phyloP scores from a whole-genome alignment of 2,329 filamentous ascomycete species.

The Dactylellina sp. region DNA sequence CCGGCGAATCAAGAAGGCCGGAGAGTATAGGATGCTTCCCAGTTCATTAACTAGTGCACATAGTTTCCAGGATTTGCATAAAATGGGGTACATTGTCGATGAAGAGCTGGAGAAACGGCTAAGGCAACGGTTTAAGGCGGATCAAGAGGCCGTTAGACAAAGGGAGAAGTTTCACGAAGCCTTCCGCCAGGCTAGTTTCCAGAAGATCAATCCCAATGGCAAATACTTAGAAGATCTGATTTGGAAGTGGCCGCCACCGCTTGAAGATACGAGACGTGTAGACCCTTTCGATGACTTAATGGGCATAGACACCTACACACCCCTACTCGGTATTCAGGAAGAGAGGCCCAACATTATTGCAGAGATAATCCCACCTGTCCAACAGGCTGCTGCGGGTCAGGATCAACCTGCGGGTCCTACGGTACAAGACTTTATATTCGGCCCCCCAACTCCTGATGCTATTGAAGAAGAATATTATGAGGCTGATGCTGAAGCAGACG shows the following conservation, averaged over 20 bases:
- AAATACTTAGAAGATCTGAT: conserved; percentile 17
- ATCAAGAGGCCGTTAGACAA: conserved; percentile 1
- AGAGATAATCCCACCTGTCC: neutral
- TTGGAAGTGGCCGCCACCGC: conserved; percentile 1
- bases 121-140: neutral
- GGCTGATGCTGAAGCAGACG: neutral
- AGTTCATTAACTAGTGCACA: neutral
- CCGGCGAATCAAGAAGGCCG: conserved; percentile 5
- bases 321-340: neutral
- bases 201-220: neutral
- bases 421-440: neutral
- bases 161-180: conserved; percentile 18
- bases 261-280: neutral
- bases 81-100: conserved; percentile 31
- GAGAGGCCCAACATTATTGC: neutral
- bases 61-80: neutral
- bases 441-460: neutral
- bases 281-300: conserved; percentile 1
- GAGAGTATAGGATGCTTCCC: conserved; percentile 33
- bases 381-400: too few species aligned
- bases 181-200: neutral
- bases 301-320: neutral
- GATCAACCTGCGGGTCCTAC: too few species aligned
- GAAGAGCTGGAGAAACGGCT: conserved; percentile 1
- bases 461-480: neutral